Evolutionary conservation across 2,329 filamentous ascomycete genomes (phyloP).

Genomic region (Ophiocordyceps sinensis): DNA sequence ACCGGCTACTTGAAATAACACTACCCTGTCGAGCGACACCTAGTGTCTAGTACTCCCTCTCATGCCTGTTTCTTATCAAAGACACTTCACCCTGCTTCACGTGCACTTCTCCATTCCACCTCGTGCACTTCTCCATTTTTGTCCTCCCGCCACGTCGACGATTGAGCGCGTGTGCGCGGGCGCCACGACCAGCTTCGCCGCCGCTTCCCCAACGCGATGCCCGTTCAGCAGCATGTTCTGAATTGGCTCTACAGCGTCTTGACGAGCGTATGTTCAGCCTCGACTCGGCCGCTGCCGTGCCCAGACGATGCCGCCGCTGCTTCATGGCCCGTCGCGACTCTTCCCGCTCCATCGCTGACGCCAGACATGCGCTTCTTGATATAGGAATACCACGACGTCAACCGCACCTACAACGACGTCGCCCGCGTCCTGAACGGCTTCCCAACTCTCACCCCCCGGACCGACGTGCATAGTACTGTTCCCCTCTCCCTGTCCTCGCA

Average conservation of each 20-base stretch:
- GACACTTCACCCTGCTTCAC: not conserved
- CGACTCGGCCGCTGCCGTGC: not conserved
- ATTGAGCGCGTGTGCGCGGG: not conserved
- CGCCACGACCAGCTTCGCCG: not conserved
- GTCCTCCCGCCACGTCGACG: not conserved
- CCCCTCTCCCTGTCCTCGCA: not conserved
- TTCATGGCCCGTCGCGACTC: not conserved
- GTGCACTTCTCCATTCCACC: not conserved
- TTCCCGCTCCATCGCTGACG: not conserved
- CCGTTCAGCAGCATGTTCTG: conserved; percentile 76
- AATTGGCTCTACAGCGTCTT: conserved; percentile 93
- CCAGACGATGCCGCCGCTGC: not conserved
- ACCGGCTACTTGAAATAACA: no score
- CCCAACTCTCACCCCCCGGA: conserved; percentile 67
- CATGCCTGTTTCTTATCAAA: not conserved
- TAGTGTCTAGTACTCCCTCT: not conserved
- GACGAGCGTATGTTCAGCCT: conserved; percentile 43
- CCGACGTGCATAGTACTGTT: conserved; percentile 81
- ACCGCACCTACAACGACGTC: conserved; percentile 83
- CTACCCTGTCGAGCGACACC: no score
- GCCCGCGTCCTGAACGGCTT: conserved; percentile 69
- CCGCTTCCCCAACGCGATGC: conserved; percentile 25
- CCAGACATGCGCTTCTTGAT: not conserved
- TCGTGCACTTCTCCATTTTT: not conserved
- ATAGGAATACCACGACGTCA: conserved; percentile 87